phyloP scores from a whole-genome alignment of 495 filamentous ascomycete species.

The Corynascus novoguineensis region DNA sequence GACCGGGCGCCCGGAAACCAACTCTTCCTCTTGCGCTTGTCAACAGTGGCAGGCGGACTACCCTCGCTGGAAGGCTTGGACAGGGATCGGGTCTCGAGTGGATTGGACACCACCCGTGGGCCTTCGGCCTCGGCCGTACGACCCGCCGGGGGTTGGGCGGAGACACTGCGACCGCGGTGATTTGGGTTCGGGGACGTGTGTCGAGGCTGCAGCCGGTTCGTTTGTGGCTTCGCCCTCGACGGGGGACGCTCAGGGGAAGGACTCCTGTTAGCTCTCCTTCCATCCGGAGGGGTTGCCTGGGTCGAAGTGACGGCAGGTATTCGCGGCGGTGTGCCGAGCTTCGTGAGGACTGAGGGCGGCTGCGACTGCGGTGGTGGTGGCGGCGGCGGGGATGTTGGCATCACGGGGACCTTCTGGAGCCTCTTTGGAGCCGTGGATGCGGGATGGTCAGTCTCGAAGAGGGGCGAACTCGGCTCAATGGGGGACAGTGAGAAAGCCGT shows the following conservation, averaged over 20 bases:
- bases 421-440: conserved; percentile 13
- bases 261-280: conserved; percentile 3
- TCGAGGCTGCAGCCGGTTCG: conserved; percentile 25
- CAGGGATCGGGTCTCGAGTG: conserved; percentile 3
- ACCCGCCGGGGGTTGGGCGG: conserved; percentile 31
- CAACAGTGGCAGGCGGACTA: conserved; percentile 25
- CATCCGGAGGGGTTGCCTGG: conserved; percentile 5
- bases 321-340: conserved; percentile 1
- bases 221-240: conserved; percentile 20
- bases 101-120: conserved; percentile 25
- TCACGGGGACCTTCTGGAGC: conserved; percentile 19
- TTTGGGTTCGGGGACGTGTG: conserved; percentile 26
- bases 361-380: conserved; percentile 6
- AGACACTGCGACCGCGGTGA: conserved; percentile 35
- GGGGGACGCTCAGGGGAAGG: conserved; percentile 11
- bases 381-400: conserved; percentile 13
- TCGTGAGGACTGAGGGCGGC: background rate
- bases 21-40: conserved; percentile 34
- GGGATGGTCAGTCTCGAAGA: background rate
- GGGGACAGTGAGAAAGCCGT: conserved; percentile 8
- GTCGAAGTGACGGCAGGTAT: conserved; percentile 15
- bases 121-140: conserved; percentile 22
- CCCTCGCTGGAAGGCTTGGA: conserved; percentile 28
- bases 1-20: conserved; percentile 44
- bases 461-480: conserved; percentile 4